Percentiles rank a stretch among this genome's conserved stretches.
Conservation (phyloP, 352 stramenopile species). For the Lagenidium giganteum region DNA sequence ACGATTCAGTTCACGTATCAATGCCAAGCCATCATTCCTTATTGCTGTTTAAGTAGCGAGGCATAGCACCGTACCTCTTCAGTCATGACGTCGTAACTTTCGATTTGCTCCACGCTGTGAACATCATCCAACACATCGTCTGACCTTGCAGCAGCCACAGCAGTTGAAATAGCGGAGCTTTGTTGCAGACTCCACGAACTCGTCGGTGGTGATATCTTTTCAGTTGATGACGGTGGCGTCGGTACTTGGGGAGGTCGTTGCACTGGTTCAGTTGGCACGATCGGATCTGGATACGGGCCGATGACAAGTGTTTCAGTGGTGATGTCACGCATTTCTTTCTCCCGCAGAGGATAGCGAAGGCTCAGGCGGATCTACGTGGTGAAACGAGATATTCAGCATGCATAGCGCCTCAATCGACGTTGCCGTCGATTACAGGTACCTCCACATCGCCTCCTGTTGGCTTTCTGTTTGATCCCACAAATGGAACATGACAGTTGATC, state of each 20-base stretch:
- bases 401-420: no score
- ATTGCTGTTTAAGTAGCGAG: no score
- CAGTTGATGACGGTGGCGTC: background rate
- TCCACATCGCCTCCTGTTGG: conserved; percentile 58
- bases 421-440: conserved; percentile 24
- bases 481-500: conserved; percentile 43
- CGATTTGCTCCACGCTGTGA: conserved; percentile 63
- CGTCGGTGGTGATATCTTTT: background rate
- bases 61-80: conserved; percentile 71
- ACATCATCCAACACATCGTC: conserved; percentile 32
- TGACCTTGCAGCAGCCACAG: background rate
- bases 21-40: background rate
- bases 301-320: conserved; percentile 45
- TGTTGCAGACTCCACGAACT: no score
- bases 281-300: conserved; percentile 40
- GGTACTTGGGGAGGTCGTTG: background rate
- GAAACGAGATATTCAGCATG: background rate
- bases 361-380: no score
- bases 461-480: conserved; percentile 66
- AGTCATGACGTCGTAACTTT: conserved; percentile 85
- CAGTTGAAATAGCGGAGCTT: no score
- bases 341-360: conserved; percentile 61
- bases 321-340: conserved; percentile 46
- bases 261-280: background rate
- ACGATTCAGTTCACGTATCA: no score